Percentiles rank a stretch among this genome's conserved stretches.
These are phyloP conservation scores for Xylaria cubensis DNA, from an alignment of 495 filamentous ascomycete genomes.

Conservation along the genomic window DNA sequence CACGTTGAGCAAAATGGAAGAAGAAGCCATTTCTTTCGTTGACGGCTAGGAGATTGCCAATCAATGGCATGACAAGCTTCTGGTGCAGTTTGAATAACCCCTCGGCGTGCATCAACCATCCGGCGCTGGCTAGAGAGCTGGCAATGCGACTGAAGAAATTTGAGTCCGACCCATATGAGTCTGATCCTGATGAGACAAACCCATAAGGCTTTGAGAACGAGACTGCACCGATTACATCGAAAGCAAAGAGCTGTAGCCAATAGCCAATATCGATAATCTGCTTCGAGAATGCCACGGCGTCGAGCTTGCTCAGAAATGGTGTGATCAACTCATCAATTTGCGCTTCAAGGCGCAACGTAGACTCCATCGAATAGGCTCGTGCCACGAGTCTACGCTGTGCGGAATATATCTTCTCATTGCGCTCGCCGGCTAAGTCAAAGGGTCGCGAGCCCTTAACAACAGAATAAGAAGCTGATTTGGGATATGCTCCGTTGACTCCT, in stretches of 20 bases:
- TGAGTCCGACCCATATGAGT: conserved; percentile 8
- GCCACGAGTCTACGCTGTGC: conserved; percentile 30
- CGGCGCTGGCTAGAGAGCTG: not conserved
- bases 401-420: conserved; percentile 28
- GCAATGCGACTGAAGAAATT: not conserved
- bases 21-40: conserved; percentile 26
- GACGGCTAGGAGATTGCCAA: conserved; percentile 17
- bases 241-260: conserved; percentile 24
- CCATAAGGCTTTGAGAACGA: conserved; percentile 28
- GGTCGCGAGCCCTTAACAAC: conserved; percentile 21
- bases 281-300: conserved; percentile 3
- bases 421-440: conserved; percentile 25
- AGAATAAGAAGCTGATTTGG: conserved; percentile 24
- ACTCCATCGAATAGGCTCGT: conserved; percentile 29
- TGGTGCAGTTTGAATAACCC: conserved; percentile 14
- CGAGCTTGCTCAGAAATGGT: conserved; percentile 1
- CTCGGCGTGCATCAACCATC: conserved; percentile 13
- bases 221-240: conserved; percentile 27
- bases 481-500: conserved; percentile 10
- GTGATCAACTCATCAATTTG: conserved; percentile 22
- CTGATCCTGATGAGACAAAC: conserved; percentile 21
- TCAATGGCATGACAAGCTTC: conserved; percentile 2
- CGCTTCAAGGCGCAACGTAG: conserved; percentile 21
- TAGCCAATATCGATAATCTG: conserved; percentile 12
- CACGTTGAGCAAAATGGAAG: conserved; percentile 10